Evolutionary conservation across 2,329 filamentous ascomycete genomes (phyloP), one percentile per base, ranked within the genome.

Genomic region (Exophiala bonariae): DNA sequence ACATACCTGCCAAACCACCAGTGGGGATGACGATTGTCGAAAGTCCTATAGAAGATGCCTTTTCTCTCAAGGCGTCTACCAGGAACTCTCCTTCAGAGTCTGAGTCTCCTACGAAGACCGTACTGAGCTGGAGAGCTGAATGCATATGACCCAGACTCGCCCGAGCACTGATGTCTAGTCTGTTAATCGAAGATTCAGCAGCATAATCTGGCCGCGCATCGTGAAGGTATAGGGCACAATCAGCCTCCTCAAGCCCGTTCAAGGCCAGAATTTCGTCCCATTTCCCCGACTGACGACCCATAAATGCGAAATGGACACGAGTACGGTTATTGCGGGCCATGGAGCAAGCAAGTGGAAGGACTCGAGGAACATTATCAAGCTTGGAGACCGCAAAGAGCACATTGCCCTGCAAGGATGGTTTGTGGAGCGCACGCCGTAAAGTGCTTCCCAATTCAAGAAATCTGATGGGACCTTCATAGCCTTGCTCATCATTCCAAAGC

Each of bases 281-380:
- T 0, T 80, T 71, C 41, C 96, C 78, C 10, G 84, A 79, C 50
- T 83, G 85, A 49, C 85, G 78, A 40, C 90, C 86, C 70, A 95
- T 78, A 3, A 97, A 69, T 0, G 81, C 85, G 62, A 95, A 85
- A 64, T 97, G 92, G 7, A 96, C 89, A 53, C 82, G 78, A 61
- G 82, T 95, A 49, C 79, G 75, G 46, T 79, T 76, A 66, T 83
- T 78, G 17, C 66, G 66, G 5, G 83, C 84, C 91, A 96, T 96
- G 59, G 88, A 81, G 66, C 93, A 97, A 4, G 91, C 89, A 62
- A 96, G 74, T 1, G 90, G 89, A 23, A 96, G 71, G 43, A 96
- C 65, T 23, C 79, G 78, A 0, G 87, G 79, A 13, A 83, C 81
- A 62, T 88, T 93, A 64, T 80, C 80, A 41, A 95, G 68, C 51